These are phyloP conservation scores for Penicillium crustosum DNA, from an alignment of 2,329 filamentous ascomycete species.

Conservation along the genomic window DNA sequence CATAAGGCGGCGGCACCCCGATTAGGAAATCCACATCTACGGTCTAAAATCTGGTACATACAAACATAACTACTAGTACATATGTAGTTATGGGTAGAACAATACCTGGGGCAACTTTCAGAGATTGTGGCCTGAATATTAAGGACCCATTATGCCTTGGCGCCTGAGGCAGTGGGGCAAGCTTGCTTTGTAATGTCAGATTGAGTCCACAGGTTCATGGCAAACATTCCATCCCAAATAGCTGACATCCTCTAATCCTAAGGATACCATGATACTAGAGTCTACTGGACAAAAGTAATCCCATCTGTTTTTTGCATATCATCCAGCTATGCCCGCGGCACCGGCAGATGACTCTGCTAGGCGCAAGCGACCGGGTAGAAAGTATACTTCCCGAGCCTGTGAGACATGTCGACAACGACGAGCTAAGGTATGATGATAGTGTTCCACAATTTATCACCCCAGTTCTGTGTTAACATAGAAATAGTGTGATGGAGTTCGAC, in stretches of 20 bases:
- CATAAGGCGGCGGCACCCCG: no score
- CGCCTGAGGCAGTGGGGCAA: neutral
- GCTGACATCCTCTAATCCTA: neutral
- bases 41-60: no score
- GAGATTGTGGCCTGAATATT: no score
- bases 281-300: neutral
- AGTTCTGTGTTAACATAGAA: neutral
- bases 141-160: neutral
- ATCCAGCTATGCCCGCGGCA: conserved; percentile 6
- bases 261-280: neutral
- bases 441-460: neutral
- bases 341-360: conserved; percentile 14
- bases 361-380: conserved; percentile 21
- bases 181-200: conserved; percentile 11
- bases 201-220: neutral
- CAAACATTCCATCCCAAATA: neutral
- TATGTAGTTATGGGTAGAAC: no score
- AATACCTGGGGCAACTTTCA: no score
- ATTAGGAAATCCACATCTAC: no score
- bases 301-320: neutral
- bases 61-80: no score
- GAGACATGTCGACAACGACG: conserved; percentile 40
- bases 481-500: conserved; percentile 37
- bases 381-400: conserved; percentile 36
- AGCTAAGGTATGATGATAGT: conserved; percentile 32